Evolutionary conservation across 148 eudicot genomes (phyloP), one percentile per base, ranked within the genome.

Genomic region (Camellia sinensis): DNA sequence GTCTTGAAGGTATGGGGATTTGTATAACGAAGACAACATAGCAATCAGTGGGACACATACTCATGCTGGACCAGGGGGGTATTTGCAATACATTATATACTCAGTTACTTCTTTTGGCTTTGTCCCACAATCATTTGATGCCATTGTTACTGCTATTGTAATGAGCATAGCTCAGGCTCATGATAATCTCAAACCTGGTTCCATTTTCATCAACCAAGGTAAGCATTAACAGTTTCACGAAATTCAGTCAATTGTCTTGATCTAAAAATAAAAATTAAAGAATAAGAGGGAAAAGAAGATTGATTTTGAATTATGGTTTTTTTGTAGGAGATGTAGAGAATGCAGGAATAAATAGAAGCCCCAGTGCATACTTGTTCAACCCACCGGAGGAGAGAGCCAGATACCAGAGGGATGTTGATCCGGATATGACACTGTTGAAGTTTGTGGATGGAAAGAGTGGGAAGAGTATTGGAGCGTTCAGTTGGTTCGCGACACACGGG

Each of bases 11-110:
- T 86, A 81, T 71, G 86, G 86, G 63, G 48, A 81, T 7, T 60
- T 86, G 67, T 86, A 86, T 71, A 86, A 37, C 3, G 86, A 86
- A 81, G 82, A 83, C 4, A 86, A 86, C 40, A 78, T 86, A 52
- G 88, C 88, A 11, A 83, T 86, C 11, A 86, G 88, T 79, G 88
- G 88, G 4, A 86, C 84, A 13, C 88, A 86, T 63, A 86, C 88
- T 15, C 88, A 86, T 75, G 84, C 86, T 75, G 88, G 88, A 21
- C 88, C 88, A 13, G 88, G 88, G 65, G 88, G 88, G 0, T 86
- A 86, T 74, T 69, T 86, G 84, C 88, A 86, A 52, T 86, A 86
- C 60, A 44, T 86, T 21, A 44, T 78, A 48, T 86, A 86, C 60
- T 64, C 64, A 0, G 48, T 83, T 40, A 79, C 88, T 22, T 81